Evolutionary conservation across 768 basidiomycete genomes (phyloP), one percentile per base, ranked within the genome.

Genomic region (Boletus fagicola): DNA sequence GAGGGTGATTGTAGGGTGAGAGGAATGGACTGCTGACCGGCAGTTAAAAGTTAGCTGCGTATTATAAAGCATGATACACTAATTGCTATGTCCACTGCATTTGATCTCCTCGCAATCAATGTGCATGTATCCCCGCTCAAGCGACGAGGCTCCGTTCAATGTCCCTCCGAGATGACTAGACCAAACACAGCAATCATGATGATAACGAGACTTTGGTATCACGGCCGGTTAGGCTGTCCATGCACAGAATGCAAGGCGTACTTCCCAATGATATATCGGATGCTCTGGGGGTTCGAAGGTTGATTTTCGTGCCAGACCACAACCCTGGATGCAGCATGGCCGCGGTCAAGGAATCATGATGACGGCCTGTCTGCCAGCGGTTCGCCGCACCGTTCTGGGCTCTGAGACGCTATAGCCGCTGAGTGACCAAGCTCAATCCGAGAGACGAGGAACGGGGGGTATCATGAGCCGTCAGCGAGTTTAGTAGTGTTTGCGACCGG

Each of bases 41-140:
- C 28, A 0, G 49, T 53, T 13, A 43, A 62, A 67, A 62, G 33
- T 49, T 56, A 49, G 53, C 46, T 53, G 53, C 36, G 28, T 22
- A 50, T 49, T 53, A 30, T 39, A 60, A 52, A 54, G 48, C 60
- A 54, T 50, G 56, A 56, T 57, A 56, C 33, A 51, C 53, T 69
- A 64, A 65, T 64, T 31, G 54, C 57, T 60, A 44, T 70, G 57
- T 65, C 54, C 54, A 66, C 54, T 50, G 61, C 64, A 64, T 63
- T 60, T 53, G 58, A 49, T 55, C 36, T 54, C 39, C 2, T 51
- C 10, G 59, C 60, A 71, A 72, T 71, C 45, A 50, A 72, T 55
- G 18, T 53, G 49, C 49, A 61, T 42, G 50, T 47, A 72, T 72
- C 72, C 72, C 70, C 66, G 42, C 70, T 72, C 70, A 62, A 60